Conservation (phyloP, 2,329 filamentous ascomycete species). For the Aureobasidium musti region DNA sequence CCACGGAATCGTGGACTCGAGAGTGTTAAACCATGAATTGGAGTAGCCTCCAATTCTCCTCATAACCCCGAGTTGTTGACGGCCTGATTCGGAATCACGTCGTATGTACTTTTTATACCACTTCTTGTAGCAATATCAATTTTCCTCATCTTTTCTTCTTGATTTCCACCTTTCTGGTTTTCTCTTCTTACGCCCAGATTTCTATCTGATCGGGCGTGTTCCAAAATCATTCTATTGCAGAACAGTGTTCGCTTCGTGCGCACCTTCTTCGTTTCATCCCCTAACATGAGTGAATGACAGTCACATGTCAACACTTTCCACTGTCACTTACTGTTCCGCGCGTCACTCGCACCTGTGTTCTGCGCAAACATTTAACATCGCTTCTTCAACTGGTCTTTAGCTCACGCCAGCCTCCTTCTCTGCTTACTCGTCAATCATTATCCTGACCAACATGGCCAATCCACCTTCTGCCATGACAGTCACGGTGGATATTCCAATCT, state of each 20-base stretch:
- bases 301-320: slow-evolving; percentile 2
- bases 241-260: neutral
- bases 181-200: neutral
- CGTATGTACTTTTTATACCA: slow-evolving; percentile 27
- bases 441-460: neutral
- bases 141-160: neutral
- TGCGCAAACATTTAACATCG: neutral
- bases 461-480: neutral
- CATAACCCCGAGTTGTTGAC: neutral
- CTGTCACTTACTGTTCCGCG: neutral
- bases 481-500: neutral
- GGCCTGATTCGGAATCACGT: neutral
- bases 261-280: neutral
- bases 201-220: neutral
- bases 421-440: no score
- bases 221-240: neutral
- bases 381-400: neutral
- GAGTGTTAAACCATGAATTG: neutral
- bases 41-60: neutral
- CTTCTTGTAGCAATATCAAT: slow-evolving; percentile 27
- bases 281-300: neutral
- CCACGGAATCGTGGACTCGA: neutral
- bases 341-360: neutral
- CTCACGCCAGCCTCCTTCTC: no score
- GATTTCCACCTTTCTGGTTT: neutral